A percentile compares a stretch with the other conserved stretches of the same genome.
Conservation (phyloP, 148 eudicot genomes). For the Heliamphora exappendiculata region DNA sequence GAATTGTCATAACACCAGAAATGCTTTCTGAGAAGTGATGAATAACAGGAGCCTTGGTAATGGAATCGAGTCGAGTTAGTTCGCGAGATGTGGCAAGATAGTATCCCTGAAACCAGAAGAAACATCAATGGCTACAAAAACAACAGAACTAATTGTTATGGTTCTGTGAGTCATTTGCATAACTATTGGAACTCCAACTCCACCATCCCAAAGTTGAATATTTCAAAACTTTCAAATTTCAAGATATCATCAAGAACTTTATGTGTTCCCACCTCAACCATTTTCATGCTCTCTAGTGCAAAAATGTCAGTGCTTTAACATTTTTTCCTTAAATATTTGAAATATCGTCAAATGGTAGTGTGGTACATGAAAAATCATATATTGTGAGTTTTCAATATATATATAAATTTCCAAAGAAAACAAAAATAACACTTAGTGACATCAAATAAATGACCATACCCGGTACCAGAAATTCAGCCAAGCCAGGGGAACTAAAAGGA, state of each 20-base stretch:
- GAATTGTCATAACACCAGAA: constrained; percentile 88
- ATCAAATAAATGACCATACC: constrained; percentile 31
- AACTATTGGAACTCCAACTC: not conserved
- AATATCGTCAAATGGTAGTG: not conserved
- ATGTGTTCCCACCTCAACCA: not conserved
- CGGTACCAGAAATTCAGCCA: constrained; percentile 92
- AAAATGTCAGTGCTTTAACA: not conserved
- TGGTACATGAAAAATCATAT: not conserved
- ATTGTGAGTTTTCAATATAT: not conserved
- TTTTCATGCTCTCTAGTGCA: not conserved
- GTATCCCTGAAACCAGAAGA: constrained; percentile 48
- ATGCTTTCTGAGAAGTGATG: constrained; percentile 97
- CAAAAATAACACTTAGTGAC: not conserved
- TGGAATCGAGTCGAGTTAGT: constrained; percentile 82
- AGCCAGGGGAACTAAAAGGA: constrained; percentile 75
- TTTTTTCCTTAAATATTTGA: not conserved
- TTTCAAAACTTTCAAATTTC: not conserved
- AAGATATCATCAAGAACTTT: not conserved
- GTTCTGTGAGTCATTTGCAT: not conserved
- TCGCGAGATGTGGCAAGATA: constrained; percentile 88
- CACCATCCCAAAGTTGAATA: constrained; percentile 1
- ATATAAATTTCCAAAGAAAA: not conserved
- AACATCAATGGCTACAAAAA: not conserved
- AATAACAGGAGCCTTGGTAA: constrained; percentile 92
- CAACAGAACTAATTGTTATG: too few relatives aligned